Base-by-base conservation (phyloP, 176 grass and related monocot species). In the Lolium perenne region DNA sequence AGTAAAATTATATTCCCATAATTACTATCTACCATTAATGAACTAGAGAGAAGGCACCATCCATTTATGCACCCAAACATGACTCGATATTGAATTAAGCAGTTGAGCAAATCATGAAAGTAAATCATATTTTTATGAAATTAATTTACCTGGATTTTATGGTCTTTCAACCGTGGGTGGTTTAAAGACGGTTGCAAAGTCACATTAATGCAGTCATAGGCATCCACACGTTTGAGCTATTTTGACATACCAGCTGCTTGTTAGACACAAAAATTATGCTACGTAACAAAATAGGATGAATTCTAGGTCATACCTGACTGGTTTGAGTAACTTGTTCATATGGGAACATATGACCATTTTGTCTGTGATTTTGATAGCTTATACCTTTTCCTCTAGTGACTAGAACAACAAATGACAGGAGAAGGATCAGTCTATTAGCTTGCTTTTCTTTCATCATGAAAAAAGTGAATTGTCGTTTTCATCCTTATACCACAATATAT, bases 171-270 rank as follows among this genome's bases (percentile, higher is more conserved):
- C 4, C 20, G 16, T 49, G 82, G 69, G 45, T 74, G 40, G 17
- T 32, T 59, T 29, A 74, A 7, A 14, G 81, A 15, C 13, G 82
- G 69, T 41, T 83, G 54, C 2, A 4, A 3, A 45, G 61, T 35
- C 57, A 74, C 43, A 46, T 74, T 70, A 14, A 83, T 60, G 17
- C 82, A 74, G 17, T 74, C 66, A n/a, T 61, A 83, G 12, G 61
- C 15, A 48, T 83, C 82, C 8, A 22, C 55, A 13, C 57, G 21
- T 49, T 47, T 25, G 18, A 23, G 17, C 82, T 72, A 23, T 47
- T 83, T 83, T 61, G 18, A 62, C 7, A 4, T 17, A 10, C 13
- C 8, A 6, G 3, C 7, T 32, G 5, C 53, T 46, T 60, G 17
- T 73, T 83, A 61, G 12, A 70, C 13, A 6, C 15, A 70, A 56